These are phyloP conservation scores for Cladosporium sp. DNA, from an alignment of 2,329 filamentous ascomycete species.

Conservation along the genomic window DNA sequence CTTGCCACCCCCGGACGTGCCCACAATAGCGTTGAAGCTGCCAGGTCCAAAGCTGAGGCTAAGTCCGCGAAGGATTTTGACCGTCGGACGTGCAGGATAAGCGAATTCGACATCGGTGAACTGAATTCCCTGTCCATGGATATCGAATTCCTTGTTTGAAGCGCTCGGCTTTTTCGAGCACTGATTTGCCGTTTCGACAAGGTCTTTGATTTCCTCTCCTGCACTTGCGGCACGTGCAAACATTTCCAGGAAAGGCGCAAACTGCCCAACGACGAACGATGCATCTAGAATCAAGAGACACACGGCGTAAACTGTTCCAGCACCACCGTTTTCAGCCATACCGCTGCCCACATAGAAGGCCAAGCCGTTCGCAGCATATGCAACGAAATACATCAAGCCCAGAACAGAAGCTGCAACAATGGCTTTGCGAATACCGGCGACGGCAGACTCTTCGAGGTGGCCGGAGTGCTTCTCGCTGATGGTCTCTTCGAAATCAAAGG, in stretches of 20 bases:
- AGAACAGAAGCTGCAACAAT: slow-evolving; percentile 39
- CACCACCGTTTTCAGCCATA: slow-evolving; percentile 30
- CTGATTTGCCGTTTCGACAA: slow-evolving; percentile 37
- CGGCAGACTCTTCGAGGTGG: slow-evolving; percentile 32
- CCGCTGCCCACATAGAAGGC: slow-evolving; percentile 43
- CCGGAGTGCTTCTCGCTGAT: slow-evolving; percentile 36
- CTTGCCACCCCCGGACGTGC: slow-evolving; percentile 43
- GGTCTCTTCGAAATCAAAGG: slow-evolving; percentile 41
- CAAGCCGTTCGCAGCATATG: slow-evolving; percentile 43
- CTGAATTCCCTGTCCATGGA: slow-evolving; percentile 28
- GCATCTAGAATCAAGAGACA: slow-evolving; percentile 62
- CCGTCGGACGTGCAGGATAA: slow-evolving; percentile 41
- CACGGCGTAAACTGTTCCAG: slow-evolving; percentile 58
- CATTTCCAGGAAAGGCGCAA: slow-evolving; percentile 59
- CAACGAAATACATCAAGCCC: slow-evolving; percentile 42
- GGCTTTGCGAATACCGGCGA: slow-evolving; percentile 38
- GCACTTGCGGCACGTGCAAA: slow-evolving; percentile 52
- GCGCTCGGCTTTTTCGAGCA: not conserved
- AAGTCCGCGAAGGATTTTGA: slow-evolving; percentile 37
- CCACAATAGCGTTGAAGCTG: slow-evolving; percentile 43
- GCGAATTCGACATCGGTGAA: slow-evolving; percentile 39
- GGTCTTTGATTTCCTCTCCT: slow-evolving; percentile 41
- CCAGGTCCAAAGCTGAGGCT: slow-evolving; percentile 35
- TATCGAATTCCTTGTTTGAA: slow-evolving; percentile 20
- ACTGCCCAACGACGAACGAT: slow-evolving; percentile 59